Conservation (phyloP, 768 basidiomycete species). For the Pholiota conissans region DNA sequence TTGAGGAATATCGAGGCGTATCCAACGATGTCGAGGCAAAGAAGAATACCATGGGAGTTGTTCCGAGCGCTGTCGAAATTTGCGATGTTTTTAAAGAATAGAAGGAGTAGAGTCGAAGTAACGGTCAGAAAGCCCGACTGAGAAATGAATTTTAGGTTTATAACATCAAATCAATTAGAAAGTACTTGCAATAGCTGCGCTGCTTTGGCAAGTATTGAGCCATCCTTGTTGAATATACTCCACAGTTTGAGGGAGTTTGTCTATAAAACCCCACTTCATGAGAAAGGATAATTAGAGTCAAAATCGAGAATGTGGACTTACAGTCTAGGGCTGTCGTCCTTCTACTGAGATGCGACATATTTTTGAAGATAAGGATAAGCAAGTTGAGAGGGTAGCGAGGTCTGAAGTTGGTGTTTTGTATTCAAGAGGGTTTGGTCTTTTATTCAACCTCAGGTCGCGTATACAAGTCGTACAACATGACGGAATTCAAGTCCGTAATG, state of each 20-base stretch:
- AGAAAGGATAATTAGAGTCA: neutral
- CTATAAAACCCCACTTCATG: conserved; percentile 2
- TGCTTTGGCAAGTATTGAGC: conserved; percentile 20
- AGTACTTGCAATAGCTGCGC: conserved; percentile 18
- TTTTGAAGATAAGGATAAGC: neutral
- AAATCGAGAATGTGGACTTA: conserved; percentile 3
- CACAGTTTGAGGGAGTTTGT: conserved; percentile 21
- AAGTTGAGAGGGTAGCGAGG: neutral
- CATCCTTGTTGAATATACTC: conserved; percentile 25
- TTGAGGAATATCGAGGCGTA: conserved; percentile 24
- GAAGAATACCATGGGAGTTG: neutral
- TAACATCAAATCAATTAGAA: neutral
- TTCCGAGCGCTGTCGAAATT: neutral
- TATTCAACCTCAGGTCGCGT: too few relatives aligned
- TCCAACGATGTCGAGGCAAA: conserved; percentile 14
- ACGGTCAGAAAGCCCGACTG: conserved; percentile 23
- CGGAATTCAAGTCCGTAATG: too few relatives aligned
- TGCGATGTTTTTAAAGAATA: conserved; percentile 12
- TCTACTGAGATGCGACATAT: neutral
- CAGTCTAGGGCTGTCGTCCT: conserved; percentile 17
- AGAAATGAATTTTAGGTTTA: neutral
- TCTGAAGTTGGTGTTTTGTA: neutral
- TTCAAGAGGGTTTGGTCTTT: too few relatives aligned
- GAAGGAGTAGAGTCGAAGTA: conserved; percentile 15
- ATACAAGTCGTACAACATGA: too few relatives aligned